Evolutionary conservation across 805 yeast genomes (phyloP).

Genomic region (Candida ulmi): DNA sequence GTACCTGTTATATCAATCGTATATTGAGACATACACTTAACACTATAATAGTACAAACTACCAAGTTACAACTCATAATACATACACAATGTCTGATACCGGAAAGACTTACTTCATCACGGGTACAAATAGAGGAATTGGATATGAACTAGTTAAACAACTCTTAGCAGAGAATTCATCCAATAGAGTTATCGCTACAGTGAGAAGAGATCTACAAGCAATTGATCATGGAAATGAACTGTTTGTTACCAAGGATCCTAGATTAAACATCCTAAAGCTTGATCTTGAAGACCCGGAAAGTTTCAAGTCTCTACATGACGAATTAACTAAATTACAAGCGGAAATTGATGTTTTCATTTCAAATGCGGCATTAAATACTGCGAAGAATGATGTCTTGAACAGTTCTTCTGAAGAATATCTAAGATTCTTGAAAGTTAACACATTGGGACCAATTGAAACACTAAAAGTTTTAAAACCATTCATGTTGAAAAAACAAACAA

Average conservation of each 20-base stretch:
- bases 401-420: conserved; percentile 16
- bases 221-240: conserved; percentile 8
- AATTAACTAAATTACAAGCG: conserved; percentile 14
- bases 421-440: conserved; percentile 21
- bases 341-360: conserved; percentile 30
- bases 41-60: too few species aligned
- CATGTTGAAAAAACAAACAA: conserved; percentile 19
- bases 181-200: conserved; percentile 21
- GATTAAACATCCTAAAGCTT: conserved; percentile 14
- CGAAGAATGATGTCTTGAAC: conserved; percentile 13
- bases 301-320: conserved; percentile 10
- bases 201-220: conserved; percentile 8
- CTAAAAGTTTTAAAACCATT: conserved; percentile 26
- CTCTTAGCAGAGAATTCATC: conserved; percentile 6
- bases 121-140: conserved; percentile 22
- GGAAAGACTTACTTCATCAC: conserved; percentile 21
- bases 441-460: conserved; percentile 28
- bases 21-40: too few species aligned
- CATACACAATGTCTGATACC: not conserved
- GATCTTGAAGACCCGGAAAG: conserved; percentile 15
- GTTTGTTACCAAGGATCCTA: conserved; percentile 18
- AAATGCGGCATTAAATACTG: conserved; percentile 28
- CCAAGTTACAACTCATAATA: not conserved
- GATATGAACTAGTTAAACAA: conserved; percentile 18
- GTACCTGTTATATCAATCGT: too few species aligned